phyloP scores from a whole-genome alignment of 257 asterid species.

The Linaria vulgaris region DNA sequence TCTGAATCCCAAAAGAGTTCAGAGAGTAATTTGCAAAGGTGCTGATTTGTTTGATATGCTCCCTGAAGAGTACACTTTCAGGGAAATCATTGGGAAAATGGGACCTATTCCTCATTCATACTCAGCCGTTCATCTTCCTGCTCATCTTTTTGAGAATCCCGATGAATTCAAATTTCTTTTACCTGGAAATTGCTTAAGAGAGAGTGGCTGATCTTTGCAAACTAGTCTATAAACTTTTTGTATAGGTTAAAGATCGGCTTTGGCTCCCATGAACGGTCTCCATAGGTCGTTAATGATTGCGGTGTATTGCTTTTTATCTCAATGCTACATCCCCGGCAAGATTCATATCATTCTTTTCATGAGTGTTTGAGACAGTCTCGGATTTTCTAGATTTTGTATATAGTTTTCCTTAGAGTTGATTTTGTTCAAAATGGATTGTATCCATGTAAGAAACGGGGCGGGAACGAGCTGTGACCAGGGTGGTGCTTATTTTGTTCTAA shows the following conservation, averaged over 20 bases:
- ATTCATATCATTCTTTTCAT: constrained; percentile 40
- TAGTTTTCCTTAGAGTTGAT: constrained; percentile 29
- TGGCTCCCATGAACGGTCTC: constrained; percentile 36
- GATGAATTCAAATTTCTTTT: constrained; percentile 62
- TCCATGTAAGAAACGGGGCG: constrained; percentile 16
- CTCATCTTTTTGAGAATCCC: constrained; percentile 60
- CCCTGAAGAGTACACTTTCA: constrained; percentile 83
- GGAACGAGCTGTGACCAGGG: constrained; percentile 15
- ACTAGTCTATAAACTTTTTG: constrained; percentile 20
- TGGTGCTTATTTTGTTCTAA: constrained; percentile 16
- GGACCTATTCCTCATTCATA: constrained; percentile 90
- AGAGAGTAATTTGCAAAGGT: constrained; percentile 79
- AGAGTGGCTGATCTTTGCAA: constrained; percentile 43
- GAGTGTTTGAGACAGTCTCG: constrained; percentile 33
- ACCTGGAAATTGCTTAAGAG: constrained; percentile 82
- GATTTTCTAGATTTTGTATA: constrained; percentile 43
- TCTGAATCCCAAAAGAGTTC: constrained; percentile 69
- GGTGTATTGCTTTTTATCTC: constrained; percentile 31
- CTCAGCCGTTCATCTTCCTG: constrained; percentile 81
- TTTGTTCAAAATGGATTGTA: constrained; percentile 24
- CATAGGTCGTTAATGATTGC: constrained; percentile 36
- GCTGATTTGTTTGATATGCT: constrained; percentile 83
- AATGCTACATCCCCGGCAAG: constrained; percentile 32
- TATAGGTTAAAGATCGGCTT: constrained; percentile 43
- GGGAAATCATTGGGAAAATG: constrained; percentile 77